A percentile compares a stretch with the other conserved stretches of the same genome.
phyloP scores from a whole-genome alignment of 2,329 filamentous ascomycete species.

The Magnaporthiopsis rhizophila region DNA sequence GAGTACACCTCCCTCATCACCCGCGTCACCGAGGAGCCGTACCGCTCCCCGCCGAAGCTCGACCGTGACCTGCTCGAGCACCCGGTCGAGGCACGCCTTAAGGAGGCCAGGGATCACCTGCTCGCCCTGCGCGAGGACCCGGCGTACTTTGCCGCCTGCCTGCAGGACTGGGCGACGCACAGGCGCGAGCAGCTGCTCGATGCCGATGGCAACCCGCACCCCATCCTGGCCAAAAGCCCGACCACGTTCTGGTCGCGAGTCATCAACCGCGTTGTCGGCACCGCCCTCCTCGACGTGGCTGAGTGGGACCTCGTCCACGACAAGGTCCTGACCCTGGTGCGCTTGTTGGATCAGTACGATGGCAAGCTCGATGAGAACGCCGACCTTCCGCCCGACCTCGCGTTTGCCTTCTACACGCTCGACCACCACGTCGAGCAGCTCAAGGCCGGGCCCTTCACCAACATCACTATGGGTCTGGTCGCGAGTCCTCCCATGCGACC shows the following conservation, averaged over 20 bases:
- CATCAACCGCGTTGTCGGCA: conserved; percentile 9
- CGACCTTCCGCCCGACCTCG: conserved; percentile 10
- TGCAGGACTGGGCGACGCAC: conserved; percentile 11
- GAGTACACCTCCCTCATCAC: conserved; percentile 7
- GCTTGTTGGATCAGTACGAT: conserved; percentile 10
- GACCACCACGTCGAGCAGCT: conserved; percentile 12
- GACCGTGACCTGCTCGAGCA: conserved; percentile 8
- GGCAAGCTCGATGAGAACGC: background rate
- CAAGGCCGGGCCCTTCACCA: conserved; percentile 7
- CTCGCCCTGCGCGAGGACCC: conserved; percentile 14
- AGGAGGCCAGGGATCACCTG: conserved; percentile 13
- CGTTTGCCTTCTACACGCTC: conserved; percentile 12
- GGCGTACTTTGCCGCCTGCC: conserved; percentile 9
- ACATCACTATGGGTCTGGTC: conserved; percentile 8
- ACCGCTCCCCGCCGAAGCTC: conserved; percentile 8
- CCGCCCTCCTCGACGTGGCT: conserved; percentile 11
- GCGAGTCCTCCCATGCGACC: conserved; percentile 7
- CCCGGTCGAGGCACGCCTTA: conserved; percentile 10
- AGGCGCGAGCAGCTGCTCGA: conserved; percentile 9
- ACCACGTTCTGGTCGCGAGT: conserved; percentile 2
- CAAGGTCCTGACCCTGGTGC: conserved; percentile 10
- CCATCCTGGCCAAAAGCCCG: conserved; percentile 4
- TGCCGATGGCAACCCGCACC: conserved; percentile 6
- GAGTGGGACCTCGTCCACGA: conserved; percentile 12
- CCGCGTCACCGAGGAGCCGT: conserved; percentile 11